Conservation (phyloP, 331 rosid species). For the Erythrophleum ivorense region DNA sequence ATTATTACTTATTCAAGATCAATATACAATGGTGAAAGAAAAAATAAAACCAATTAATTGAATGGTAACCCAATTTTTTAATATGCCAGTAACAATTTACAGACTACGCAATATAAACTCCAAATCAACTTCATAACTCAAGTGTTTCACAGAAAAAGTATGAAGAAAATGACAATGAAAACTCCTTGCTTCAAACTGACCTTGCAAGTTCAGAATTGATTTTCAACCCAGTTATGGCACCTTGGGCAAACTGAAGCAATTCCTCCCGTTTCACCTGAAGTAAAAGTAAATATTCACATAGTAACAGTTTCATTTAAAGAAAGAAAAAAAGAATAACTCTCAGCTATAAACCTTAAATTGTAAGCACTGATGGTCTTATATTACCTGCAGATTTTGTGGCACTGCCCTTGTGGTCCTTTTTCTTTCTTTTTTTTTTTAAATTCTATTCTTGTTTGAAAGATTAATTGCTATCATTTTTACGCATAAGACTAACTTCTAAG, state of each 20-base stretch:
- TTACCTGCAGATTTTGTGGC: background rate
- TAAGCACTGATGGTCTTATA: background rate
- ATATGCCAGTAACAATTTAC: constrained; percentile 14
- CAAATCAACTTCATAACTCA: constrained; percentile 18
- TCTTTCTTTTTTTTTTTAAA: background rate
- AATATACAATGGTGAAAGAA: background rate
- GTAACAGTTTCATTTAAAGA: constrained; percentile 5
- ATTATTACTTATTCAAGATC: background rate
- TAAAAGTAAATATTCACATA: constrained; percentile 10
- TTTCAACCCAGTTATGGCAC: constrained; percentile 93
- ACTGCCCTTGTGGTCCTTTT: background rate
- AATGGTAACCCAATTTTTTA: constrained; percentile 12
- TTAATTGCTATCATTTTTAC: background rate
- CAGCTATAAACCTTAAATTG: background rate
- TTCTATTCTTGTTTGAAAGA: constrained; percentile 1
- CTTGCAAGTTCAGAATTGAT: constrained; percentile 74
- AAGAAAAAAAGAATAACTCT: constrained; percentile 22
- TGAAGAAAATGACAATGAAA: constrained; percentile 25
- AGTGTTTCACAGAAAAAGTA: constrained; percentile 11
- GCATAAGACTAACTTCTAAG: background rate
- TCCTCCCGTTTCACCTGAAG: constrained; percentile 96
- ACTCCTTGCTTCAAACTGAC: constrained; percentile 55
- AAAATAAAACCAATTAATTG: background rate
- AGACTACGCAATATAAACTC: constrained; percentile 5
- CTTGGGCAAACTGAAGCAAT: constrained; percentile 97